Evolutionary conservation across 192 early-diverging fungal genomes (phyloP).

Genomic region (Coemansia sp.): DNA sequence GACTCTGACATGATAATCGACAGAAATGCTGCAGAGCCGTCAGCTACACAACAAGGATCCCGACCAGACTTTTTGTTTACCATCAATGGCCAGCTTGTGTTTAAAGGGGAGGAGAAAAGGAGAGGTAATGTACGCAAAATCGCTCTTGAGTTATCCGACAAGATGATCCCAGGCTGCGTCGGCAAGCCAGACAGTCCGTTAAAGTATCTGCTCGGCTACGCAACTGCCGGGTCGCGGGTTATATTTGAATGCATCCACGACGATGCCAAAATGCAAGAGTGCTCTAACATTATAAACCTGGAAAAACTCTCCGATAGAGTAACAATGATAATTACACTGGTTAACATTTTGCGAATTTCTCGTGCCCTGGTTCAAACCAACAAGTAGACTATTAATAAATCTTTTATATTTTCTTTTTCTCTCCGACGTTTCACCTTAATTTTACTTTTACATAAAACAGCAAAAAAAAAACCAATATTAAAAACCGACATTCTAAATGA

Average conservation of each 20-base stretch:
- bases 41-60: constrained; percentile 20
- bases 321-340: constrained; percentile 27
- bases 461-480: too few species aligned
- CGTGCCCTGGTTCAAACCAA: not conserved
- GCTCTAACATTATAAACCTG: constrained; percentile 37
- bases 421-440: not conserved
- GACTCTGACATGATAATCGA: constrained; percentile 24
- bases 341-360: constrained; percentile 37
- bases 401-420: not conserved
- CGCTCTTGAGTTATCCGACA: constrained; percentile 33
- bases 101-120: constrained; percentile 53
- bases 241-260: constrained; percentile 44
- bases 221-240: constrained; percentile 39
- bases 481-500: constrained; percentile 21
- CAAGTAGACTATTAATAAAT: not conserved
- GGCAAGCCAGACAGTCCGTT: constrained; percentile 26
- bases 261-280: constrained; percentile 33
- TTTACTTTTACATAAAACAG: too few species aligned
- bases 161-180: constrained; percentile 32
- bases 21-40: constrained; percentile 38
- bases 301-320: constrained; percentile 24
- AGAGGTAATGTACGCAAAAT: constrained; percentile 27
- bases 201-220: constrained; percentile 37
- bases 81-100: constrained; percentile 41
- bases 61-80: constrained; percentile 45